Evolutionary conservation across 257 asterid species (phyloP), one percentile per base, ranked within the genome.

Genomic region (Nicotiana otophora): DNA sequence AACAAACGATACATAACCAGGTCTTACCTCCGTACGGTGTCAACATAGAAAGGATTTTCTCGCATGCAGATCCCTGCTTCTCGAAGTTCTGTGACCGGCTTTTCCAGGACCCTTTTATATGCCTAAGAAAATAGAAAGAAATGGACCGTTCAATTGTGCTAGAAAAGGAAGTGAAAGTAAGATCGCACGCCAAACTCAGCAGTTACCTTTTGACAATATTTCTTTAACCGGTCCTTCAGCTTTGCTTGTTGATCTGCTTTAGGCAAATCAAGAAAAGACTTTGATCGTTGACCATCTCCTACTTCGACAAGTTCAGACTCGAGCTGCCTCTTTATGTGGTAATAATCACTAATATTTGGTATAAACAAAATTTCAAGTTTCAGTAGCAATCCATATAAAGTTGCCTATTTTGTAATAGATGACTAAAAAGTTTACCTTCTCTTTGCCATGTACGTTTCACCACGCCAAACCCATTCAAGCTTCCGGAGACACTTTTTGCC

Each of bases 391-490:
- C 75, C 81, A 82, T 30, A 55, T 30, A 62, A 60, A 69, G 85
- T 46, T 58, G 53, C 81, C 42, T 80, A 76, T 67, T 30, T 31
- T 67, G 23, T 77, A 85, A 80, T 17, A 83, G 77, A 83, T 68
- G 85, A 82, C 76, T 77, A 63, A 70, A 85, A 81, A 79, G 64
- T 66, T 80, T 70, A 96, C 99, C 99, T 96, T 90, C 95, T 92
- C 93, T 96, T 96, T 85, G 98, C 99, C 91, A 53, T 93, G 90
- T 93, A 96, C 77, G 93, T 91, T 90, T 94, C 98, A 83, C 99
- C 99, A 83, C 99, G 97, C 99, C 99, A 96, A 85, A 94, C 99
- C 99, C 99, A 96, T 86, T 96, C 98, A 85, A 96, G 98, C 92
- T 89, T 96, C 87, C 99, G 86, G 39, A 96, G 98, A 90, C 99